Evolutionary conservation across 148 eudicot genomes (phyloP).

Genomic region (Rhododendron vialii): DNA sequence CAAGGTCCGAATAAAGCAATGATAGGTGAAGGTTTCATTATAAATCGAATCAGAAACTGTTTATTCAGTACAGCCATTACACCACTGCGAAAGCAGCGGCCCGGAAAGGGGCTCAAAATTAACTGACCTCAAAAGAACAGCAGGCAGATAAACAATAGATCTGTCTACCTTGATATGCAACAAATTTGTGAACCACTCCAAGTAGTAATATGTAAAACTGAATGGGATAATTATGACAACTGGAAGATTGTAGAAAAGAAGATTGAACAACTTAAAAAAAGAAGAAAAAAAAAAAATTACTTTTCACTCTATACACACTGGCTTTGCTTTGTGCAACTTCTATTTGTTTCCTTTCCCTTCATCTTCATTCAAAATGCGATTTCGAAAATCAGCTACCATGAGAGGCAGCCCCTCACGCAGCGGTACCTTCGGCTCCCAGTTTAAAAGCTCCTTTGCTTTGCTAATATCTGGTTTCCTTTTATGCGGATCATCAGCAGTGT

Average conservation of each 20-base stretch:
- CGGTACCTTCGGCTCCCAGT: constrained; percentile 84
- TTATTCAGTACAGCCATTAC: background rate
- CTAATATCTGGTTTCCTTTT: constrained; percentile 88
- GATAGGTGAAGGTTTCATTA: background rate
- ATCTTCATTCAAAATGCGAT: constrained; percentile 72
- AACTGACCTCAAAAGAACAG: constrained; percentile 7
- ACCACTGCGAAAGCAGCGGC: background rate
- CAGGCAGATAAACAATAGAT: background rate
- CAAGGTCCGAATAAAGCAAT: background rate
- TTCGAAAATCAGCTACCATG: constrained; percentile 73
- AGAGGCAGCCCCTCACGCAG: constrained; percentile 70
- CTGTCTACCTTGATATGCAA: background rate
- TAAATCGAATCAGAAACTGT: background rate
- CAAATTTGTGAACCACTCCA: background rate
- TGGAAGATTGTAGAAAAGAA: constrained; percentile 3
- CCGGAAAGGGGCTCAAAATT: background rate
- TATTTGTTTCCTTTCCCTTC: constrained; percentile 63
- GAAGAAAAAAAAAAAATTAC: background rate
- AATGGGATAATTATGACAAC: background rate
- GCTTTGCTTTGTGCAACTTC: background rate
- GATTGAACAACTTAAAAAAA: constrained; percentile 14
- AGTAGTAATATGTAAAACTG: background rate
- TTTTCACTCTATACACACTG: constrained; percentile 23
- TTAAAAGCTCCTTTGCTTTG: constrained; percentile 73
- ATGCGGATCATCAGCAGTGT: constrained; percentile 91